A percentile compares a stretch with the other conserved stretches of the same genome.
phyloP scores from a whole-genome alignment of 768 basidiomycete genomes.

The Neoboletus brunneissimus region DNA sequence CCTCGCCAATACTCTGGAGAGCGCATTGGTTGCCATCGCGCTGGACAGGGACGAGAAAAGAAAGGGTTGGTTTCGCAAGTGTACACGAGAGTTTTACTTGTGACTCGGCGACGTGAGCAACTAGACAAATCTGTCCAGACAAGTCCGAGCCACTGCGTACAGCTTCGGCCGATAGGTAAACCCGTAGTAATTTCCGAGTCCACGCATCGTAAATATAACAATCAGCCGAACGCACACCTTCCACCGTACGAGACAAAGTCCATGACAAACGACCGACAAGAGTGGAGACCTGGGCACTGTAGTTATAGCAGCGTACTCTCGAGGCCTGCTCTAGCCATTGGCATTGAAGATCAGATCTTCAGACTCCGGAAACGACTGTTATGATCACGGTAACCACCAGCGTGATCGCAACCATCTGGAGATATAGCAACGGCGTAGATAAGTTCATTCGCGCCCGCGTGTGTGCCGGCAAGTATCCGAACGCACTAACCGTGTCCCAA shows the following conservation, averaged over 20 bases:
- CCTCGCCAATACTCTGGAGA: constrained; percentile 57
- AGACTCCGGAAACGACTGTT: neutral
- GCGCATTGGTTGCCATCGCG: constrained; percentile 30
- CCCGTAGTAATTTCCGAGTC: no score
- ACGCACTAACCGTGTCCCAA: neutral
- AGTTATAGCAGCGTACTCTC: neutral
- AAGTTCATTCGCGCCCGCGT: neutral
- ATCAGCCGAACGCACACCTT: neutral
- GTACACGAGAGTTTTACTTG: neutral
- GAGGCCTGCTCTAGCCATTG: neutral
- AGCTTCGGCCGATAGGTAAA: neutral
- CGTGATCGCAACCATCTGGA: neutral
- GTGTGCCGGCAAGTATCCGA: neutral
- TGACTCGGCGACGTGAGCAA: constrained; percentile 3
- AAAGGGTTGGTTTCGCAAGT: neutral
- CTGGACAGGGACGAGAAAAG: neutral
- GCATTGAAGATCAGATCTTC: neutral
- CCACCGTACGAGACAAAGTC: neutral
- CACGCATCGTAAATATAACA: no score
- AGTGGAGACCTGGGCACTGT: neutral
- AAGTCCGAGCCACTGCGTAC: neutral
- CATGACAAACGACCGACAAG: neutral
- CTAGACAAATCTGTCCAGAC: neutral
- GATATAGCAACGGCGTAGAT: neutral
- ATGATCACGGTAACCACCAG: neutral